Evolutionary conservation across 345 rosid species (phyloP).

Genomic region (Linum usitatissimum): DNA sequence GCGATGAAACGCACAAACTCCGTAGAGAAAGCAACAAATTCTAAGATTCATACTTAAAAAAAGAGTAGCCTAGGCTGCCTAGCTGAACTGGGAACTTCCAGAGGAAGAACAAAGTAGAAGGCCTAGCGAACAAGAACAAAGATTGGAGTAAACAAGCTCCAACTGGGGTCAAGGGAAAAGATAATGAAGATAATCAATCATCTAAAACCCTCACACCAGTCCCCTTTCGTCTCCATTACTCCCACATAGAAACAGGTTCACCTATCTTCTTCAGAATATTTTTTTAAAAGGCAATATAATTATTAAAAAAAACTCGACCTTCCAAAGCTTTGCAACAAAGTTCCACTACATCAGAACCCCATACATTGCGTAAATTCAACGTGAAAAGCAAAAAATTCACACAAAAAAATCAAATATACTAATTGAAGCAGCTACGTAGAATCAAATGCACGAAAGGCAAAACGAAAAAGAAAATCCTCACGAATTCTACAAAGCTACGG

Average conservation of each 20-base stretch:
- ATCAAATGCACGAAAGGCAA: neutral
- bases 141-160: neutral
- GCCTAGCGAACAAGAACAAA: neutral
- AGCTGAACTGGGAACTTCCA: neutral
- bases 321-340: constrained; percentile 9
- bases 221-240: neutral
- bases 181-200: neutral
- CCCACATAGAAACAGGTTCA: neutral
- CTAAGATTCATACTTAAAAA: neutral
- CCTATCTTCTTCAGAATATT: neutral
- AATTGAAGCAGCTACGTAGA: constrained; percentile 7
- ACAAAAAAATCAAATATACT: constrained; percentile 6
- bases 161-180: neutral
- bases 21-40: neutral
- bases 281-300: neutral
- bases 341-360: neutral
- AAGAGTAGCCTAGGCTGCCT: neutral
- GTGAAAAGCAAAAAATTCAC: neutral
- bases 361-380: constrained; percentile 29
- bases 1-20: constrained; percentile 1
- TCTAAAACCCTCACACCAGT: neutral
- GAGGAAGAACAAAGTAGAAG: neutral
- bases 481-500: neutral
- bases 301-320: neutral
- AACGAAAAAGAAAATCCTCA: neutral